Evolutionary conservation across 1,284 basidiomycete genomes (phyloP).

Genomic region (Ceratobasidium sp.): DNA sequence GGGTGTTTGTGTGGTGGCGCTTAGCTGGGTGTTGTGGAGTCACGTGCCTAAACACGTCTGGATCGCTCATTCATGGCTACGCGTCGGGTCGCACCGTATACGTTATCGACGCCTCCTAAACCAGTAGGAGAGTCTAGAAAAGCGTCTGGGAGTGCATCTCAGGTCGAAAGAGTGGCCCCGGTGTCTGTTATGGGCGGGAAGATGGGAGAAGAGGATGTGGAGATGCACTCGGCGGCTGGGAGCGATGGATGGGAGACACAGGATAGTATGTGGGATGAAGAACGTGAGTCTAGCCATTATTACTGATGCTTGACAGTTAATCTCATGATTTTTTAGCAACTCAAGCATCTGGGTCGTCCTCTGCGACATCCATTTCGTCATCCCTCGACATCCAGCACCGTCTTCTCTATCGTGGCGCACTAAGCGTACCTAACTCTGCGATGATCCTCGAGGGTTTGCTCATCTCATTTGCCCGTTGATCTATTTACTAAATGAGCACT

Average conservation of each 20-base stretch:
- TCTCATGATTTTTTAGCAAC: background rate
- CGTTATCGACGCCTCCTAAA: background rate
- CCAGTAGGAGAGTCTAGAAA: background rate
- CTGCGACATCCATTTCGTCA: slow-evolving; percentile 6
- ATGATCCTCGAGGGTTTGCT: slow-evolving; percentile 70
- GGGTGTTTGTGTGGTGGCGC: no score
- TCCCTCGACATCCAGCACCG: slow-evolving; percentile 49
- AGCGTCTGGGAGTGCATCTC: background rate
- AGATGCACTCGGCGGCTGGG: slow-evolving; percentile 3
- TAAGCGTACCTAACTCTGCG: slow-evolving; percentile 77
- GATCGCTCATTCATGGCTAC: slow-evolving; percentile 1
- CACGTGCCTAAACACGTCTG: background rate
- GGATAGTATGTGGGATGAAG: slow-evolving; percentile 26
- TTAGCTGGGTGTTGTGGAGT: background rate
- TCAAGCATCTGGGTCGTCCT: background rate
- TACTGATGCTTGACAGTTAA: background rate
- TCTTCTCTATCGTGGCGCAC: slow-evolving; percentile 76
- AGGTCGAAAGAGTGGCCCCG: background rate
- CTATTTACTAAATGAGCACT: background rate
- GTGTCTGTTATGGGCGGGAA: background rate
- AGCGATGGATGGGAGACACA: slow-evolving; percentile 33
- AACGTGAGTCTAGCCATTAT: slow-evolving; percentile 1
- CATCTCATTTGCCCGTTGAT: slow-evolving; percentile 12
- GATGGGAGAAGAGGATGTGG: slow-evolving; percentile 13
- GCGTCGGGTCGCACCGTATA: background rate